phyloP scores from a whole-genome alignment of 306 rosid genomes.

The Cucurbita maxima region DNA sequence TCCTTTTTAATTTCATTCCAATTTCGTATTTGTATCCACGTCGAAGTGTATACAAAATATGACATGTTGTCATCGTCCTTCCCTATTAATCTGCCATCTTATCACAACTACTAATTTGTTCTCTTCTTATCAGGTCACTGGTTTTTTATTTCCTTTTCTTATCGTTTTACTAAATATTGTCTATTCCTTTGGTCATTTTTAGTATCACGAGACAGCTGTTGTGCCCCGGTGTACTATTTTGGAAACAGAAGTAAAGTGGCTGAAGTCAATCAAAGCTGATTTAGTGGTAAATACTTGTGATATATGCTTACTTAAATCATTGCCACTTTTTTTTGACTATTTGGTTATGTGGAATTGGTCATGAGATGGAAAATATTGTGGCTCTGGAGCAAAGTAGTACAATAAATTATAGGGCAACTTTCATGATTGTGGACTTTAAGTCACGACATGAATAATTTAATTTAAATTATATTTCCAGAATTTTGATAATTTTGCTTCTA shows the following conservation, averaged over 20 bases:
- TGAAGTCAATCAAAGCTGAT: conserved; percentile 78
- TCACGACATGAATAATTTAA: not conserved
- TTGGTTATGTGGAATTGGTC: not conserved
- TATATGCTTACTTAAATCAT: not conserved
- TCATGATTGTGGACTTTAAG: not conserved
- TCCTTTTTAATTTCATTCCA: not conserved
- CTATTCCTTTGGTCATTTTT: not conserved
- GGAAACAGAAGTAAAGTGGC: conserved; percentile 67
- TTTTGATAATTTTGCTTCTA: conserved; percentile 2
- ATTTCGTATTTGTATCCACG: not conserved
- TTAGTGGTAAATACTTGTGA: conserved; percentile 46
- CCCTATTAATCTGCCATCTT: not conserved
- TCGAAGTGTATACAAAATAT: not conserved
- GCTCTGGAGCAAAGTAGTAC: not conserved
- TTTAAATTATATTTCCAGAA: not conserved
- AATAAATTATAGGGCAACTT: not conserved
- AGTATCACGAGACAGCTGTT: conserved; percentile 91
- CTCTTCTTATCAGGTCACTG: not conserved
- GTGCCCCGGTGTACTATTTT: conserved; percentile 63
- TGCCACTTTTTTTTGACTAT: not conserved
- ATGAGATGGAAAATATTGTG: not conserved
- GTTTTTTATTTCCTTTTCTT: not conserved
- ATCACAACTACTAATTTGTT: not conserved
- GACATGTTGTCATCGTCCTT: not conserved
- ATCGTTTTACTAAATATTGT: not conserved